Base-by-base conservation (phyloP, 1,284 basidiomycete genomes). In the Fomitiporia mediterranea region DNA sequence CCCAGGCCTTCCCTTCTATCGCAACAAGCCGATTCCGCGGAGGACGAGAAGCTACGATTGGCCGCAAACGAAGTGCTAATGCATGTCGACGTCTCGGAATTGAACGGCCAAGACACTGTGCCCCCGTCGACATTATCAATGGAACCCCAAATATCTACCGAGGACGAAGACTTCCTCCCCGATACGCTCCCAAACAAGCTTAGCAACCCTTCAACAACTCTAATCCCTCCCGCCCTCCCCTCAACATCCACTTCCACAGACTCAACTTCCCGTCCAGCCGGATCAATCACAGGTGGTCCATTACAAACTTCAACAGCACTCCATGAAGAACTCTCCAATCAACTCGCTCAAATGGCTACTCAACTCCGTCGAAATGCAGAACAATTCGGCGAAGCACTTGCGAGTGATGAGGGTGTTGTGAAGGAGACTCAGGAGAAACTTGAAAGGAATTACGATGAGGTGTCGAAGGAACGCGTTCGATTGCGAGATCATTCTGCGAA, bases 351-450 rank as follows among this genome's bases (percentile, higher is more conserved):
- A 40, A 92, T 92, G 89, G 86, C 89, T 1, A 72, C 79, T 1
- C 89, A 91, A 67, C 78, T 92, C 46, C 84, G 84, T 64, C 76
- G 77, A 23, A 92, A 92, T 61, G 82, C 86, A 0, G 65, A 82
- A 1, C 81, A 89, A 61, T 91, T 92, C 65, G 79, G 83, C 2
- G 74, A 76, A 2, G 73, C 82, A 11, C 72, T 92, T 1, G 80
- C 71, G 42, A 81, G 81, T 57, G 89, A 92, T 66, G 79, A 83
- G 65, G 72, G 73, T 0, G 74, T 88, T 7, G 67, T 92, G 11
- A 77, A 76, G 25, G 75, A 74, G 19, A 76, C 84, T 39, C 76
- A 83, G 60, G 74, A 79, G 66, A 89, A 89, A 70, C 64, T 92
- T 8, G 85, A 87, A 63, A 72, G 74, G 6, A 91, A 92, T 65